These are phyloP conservation scores for Isoetes taiwanensis DNA, from an alignment of 75 land plant species.

Conservation along the genomic window DNA sequence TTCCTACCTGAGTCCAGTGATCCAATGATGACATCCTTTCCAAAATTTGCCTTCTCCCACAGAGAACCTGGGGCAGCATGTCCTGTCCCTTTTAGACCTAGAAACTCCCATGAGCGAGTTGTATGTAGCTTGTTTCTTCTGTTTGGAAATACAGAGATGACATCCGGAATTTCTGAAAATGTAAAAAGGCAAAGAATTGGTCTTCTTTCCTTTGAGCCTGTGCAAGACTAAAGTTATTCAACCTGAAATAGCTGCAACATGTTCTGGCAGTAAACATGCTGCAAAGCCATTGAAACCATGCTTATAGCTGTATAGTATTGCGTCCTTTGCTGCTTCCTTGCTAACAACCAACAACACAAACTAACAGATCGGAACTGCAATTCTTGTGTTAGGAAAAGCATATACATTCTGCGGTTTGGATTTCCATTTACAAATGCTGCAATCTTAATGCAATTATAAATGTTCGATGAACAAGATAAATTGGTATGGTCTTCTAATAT, in stretches of 20 bases:
- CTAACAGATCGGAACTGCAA: too few relatives aligned
- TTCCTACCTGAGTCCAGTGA: constrained; percentile 81
- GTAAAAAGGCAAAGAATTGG: neutral
- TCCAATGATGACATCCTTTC: constrained; percentile 72
- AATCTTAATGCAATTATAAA: too few relatives aligned
- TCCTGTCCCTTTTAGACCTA: constrained; percentile 25
- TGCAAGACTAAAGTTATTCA: neutral
- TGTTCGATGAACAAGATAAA: too few relatives aligned
- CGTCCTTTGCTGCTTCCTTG: constrained; percentile 25
- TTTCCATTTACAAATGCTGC: too few relatives aligned
- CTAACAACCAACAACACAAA: too few relatives aligned
- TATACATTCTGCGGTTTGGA: too few relatives aligned
- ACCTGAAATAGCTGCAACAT: constrained; percentile 35
- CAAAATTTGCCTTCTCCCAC: constrained; percentile 58
- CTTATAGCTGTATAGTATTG: constrained; percentile 52
- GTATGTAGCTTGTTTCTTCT: constrained; percentile 31
- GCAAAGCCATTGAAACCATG: constrained; percentile 52
- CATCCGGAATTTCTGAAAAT: constrained; percentile 44
- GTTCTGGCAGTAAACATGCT: constrained; percentile 40
- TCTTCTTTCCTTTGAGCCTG: neutral
- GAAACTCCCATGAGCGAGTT: constrained; percentile 73
- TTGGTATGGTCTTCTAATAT: too few relatives aligned
- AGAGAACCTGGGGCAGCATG: constrained; percentile 10
- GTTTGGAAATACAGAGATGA: constrained; percentile 44
- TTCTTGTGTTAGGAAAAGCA: too few relatives aligned